Evolutionary conservation across 2,329 filamentous ascomycete genomes (phyloP).

Genomic region (Aspergillus jensenii): DNA sequence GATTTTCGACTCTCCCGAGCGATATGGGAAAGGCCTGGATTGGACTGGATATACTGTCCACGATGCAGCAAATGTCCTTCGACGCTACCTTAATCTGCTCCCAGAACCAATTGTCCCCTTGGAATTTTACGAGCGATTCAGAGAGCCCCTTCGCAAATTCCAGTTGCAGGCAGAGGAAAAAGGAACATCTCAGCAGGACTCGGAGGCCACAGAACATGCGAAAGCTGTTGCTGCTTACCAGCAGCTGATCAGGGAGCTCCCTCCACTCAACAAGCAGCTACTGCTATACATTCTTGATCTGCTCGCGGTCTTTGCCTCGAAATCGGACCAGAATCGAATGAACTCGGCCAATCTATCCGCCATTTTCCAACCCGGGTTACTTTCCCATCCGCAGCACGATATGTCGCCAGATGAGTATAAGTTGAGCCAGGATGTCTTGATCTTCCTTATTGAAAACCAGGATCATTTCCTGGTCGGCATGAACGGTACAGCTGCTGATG

Average conservation of each 20-base stretch:
- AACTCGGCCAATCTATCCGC: conserved; percentile 90
- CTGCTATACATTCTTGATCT: conserved; percentile 94
- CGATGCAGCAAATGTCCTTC: conserved; percentile 93
- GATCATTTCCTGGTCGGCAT: conserved; percentile 98
- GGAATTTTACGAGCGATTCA: conserved; percentile 88
- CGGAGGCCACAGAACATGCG: conserved; percentile 71
- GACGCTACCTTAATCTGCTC: conserved; percentile 92
- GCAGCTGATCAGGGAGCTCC: conserved; percentile 85
- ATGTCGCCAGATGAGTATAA: conserved; percentile 95
- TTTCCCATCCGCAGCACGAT: conserved; percentile 90
- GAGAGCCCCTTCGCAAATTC: conserved; percentile 73
- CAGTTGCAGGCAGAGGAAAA: conserved; percentile 69
- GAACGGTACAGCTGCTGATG: conserved; percentile 97
- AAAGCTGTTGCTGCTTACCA: conserved; percentile 83
- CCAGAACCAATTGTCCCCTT: conserved; percentile 96
- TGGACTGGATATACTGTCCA: conserved; percentile 99
- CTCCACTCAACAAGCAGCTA: conserved; percentile 87
- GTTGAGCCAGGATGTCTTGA: conserved; percentile 92
- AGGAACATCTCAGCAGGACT: conserved; percentile 65
- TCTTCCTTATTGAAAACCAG: conserved; percentile 97
- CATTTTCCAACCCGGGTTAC: conserved; percentile 95
- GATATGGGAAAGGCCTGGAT: conserved; percentile 93
- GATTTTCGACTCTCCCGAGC: conserved; percentile 88
- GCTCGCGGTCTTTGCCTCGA: conserved; percentile 93
- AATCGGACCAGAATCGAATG: conserved; percentile 96